Conservation (phyloP, 202 grass and related monocot species). For the Saccharum hybrid region DNA sequence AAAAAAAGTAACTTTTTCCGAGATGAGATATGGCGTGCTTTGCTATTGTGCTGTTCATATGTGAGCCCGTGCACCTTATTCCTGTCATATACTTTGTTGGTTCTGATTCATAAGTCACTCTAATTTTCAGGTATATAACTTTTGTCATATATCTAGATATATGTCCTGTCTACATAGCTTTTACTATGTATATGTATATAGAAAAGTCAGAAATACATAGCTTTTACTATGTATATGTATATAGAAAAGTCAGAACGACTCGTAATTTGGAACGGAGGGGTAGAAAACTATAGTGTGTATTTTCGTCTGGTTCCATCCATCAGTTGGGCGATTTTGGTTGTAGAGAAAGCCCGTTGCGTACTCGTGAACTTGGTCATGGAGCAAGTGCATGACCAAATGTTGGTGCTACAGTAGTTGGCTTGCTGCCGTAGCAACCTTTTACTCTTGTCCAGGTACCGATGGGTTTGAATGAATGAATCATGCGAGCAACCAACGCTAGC, state of each 20-base stretch:
- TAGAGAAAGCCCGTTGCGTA: background rate
- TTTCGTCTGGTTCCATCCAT: background rate
- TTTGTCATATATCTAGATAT: too few species aligned
- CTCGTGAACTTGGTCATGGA: background rate
- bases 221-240: too few species aligned
- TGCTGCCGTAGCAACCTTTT: background rate
- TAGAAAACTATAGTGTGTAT: too few species aligned
- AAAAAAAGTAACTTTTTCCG: background rate
- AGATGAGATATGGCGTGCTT: background rate
- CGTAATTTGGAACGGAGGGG: too few species aligned
- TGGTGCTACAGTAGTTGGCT: background rate
- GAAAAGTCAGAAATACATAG: too few species aligned
- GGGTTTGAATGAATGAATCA: background rate
- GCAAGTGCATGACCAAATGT: background rate
- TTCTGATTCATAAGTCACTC: too few species aligned
- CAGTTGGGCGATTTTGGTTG: background rate
- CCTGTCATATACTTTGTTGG: too few species aligned
- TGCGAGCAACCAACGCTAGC: background rate
- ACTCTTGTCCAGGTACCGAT: background rate
- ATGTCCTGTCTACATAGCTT: too few species aligned
- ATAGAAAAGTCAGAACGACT: too few species aligned
- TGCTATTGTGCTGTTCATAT: background rate
- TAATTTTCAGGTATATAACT: too few species aligned
- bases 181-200: too few species aligned
- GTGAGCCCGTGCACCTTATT: background rate